Evolutionary conservation across 192 early-diverging fungal genomes (phyloP).

Genomic region (Backusella circina): DNA sequence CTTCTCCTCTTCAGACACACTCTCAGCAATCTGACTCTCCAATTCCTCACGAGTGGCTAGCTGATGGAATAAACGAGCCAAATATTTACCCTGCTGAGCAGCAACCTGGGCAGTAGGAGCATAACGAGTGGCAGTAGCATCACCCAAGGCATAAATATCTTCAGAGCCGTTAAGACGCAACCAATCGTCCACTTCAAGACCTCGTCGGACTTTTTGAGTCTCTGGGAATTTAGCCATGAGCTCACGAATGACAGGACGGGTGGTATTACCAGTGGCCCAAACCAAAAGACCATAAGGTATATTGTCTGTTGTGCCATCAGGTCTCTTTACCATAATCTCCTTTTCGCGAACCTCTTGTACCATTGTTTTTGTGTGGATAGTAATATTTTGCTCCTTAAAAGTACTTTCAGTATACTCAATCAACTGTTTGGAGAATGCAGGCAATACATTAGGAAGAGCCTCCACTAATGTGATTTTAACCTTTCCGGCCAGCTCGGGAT

Average conservation of each 20-base stretch:
- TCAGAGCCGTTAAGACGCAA: slow-evolving; percentile 61
- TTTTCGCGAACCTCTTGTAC: slow-evolving; percentile 78
- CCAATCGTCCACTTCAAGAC: slow-evolving; percentile 69
- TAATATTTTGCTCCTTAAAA: slow-evolving; percentile 73
- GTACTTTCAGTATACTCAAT: slow-evolving; percentile 80
- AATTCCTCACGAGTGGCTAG: slow-evolving; percentile 49
- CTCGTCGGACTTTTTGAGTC: slow-evolving; percentile 62
- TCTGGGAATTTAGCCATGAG: slow-evolving; percentile 61
- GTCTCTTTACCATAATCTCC: slow-evolving; percentile 65
- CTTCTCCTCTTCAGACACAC: slow-evolving; percentile 18
- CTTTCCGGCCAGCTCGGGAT: slow-evolving; percentile 62
- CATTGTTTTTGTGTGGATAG: slow-evolving; percentile 71
- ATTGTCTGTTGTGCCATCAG: slow-evolving; percentile 54
- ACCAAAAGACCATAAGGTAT: slow-evolving; percentile 83
- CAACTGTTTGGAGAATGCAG: slow-evolving; percentile 72
- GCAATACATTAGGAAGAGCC: slow-evolving; percentile 72
- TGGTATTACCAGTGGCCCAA: slow-evolving; percentile 88
- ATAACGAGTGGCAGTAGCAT: slow-evolving; percentile 69
- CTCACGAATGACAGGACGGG: slow-evolving; percentile 61
- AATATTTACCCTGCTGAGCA: slow-evolving; percentile 82
- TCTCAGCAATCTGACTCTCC: slow-evolving; percentile 13
- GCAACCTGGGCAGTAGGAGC: slow-evolving; percentile 89
- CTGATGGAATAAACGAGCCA: slow-evolving; percentile 68
- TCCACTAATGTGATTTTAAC: slow-evolving; percentile 79
- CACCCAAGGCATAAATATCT: slow-evolving; percentile 70